These are phyloP conservation scores for Candida xiaguanensis DNA, from an alignment of 805 yeast genomes.

Conservation along the genomic window DNA sequence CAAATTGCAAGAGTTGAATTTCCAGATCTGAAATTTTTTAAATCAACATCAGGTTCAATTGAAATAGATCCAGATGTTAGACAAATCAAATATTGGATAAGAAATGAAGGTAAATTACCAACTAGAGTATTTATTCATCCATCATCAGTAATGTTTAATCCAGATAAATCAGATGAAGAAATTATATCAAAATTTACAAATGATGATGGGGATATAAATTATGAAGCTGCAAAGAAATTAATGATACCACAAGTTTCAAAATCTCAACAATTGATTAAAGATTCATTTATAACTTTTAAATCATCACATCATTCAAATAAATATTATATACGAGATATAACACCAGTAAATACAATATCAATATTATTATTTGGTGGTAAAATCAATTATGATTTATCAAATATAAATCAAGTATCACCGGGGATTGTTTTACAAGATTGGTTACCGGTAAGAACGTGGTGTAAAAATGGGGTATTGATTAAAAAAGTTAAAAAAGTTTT, in stretches of 20 bases:
- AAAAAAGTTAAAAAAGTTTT: conserved; percentile 64
- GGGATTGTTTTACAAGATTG: conserved; percentile 86
- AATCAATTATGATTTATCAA: conserved; percentile 53
- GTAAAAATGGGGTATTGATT: conserved; percentile 84
- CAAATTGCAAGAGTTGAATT: conserved; percentile 74
- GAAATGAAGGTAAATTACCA: conserved; percentile 50
- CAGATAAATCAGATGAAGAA: conserved; percentile 15
- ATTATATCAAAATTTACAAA: conserved; percentile 13
- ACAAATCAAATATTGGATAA: conserved; percentile 66
- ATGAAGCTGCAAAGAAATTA: conserved; percentile 23
- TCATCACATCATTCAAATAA: conserved; percentile 62
- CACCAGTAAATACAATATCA: conserved; percentile 74
- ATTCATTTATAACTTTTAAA: conserved; percentile 62
- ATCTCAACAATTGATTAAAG: conserved; percentile 32
- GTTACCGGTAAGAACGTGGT: conserved; percentile 90
- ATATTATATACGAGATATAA: conserved; percentile 66
- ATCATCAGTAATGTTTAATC: conserved; percentile 64
- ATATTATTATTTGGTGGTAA: conserved; percentile 80
- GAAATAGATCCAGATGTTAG: conserved; percentile 83
- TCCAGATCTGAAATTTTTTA: conserved; percentile 75
- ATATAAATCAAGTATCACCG: conserved; percentile 56
- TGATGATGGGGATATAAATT: conserved; percentile 41
- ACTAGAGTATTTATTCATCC: conserved; percentile 84
- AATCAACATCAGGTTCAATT: conserved; percentile 73
- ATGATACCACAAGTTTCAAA: conserved; percentile 33